phyloP scores from a whole-genome alignment of 108 stramenopile genomes.

The Cafeteria roenbergensis region DNA sequence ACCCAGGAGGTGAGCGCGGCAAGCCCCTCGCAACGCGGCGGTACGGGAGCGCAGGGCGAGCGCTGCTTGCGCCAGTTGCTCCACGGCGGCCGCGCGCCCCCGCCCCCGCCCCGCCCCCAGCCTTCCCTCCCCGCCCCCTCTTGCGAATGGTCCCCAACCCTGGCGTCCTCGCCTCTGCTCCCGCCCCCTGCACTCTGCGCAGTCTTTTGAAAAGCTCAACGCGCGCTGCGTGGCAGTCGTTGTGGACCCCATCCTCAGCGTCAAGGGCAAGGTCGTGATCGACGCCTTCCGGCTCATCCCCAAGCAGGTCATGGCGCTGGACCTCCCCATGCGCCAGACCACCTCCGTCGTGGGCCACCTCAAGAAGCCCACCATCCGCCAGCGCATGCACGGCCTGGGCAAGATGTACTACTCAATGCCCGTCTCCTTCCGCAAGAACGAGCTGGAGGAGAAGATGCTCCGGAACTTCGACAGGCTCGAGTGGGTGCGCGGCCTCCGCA shows the following conservation, averaged over 20 bases:
- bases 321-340: conserved; percentile 91
- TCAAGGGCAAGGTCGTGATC: conserved; percentile 99
- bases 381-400: conserved; percentile 93
- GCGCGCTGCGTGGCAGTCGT: conserved; percentile 86
- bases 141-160: neutral
- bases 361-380: conserved; percentile 96
- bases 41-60: too few relatives aligned
- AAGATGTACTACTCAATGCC: conserved; percentile 95
- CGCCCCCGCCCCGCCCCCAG: too few relatives aligned
- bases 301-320: conserved; percentile 91
- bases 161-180: neutral
- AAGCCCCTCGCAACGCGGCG: too few relatives aligned
- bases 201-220: conserved; percentile 79
- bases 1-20: conserved; percentile 66
- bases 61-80: too few relatives aligned
- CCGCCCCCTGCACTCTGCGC: neutral
- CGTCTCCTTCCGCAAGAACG: conserved; percentile 98
- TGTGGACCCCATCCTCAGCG: conserved; percentile 94
- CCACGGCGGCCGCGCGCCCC: too few relatives aligned
- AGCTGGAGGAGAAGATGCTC: conserved; percentile 95
- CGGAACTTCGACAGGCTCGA: conserved; percentile 71
- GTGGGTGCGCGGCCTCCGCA: conserved; percentile 75
- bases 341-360: conserved; percentile 94
- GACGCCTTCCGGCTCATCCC: conserved; percentile 97
- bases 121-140: too few relatives aligned